Evolutionary conservation across 768 basidiomycete species (phyloP), one percentile per base, ranked within the genome.

Genomic region (Dioszegia crocea): DNA sequence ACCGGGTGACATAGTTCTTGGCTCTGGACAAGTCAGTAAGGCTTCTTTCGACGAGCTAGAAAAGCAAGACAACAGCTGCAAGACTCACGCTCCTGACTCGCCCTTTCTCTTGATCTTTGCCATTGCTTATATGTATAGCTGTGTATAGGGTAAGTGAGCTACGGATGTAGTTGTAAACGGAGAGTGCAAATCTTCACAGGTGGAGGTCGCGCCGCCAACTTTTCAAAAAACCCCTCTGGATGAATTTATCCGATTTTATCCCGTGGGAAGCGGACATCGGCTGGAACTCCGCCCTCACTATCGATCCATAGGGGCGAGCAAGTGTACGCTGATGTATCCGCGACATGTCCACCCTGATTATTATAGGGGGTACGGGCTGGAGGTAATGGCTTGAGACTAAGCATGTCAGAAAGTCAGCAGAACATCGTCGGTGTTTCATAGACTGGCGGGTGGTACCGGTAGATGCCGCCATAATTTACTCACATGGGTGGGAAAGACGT

Each of bases 1-100:
- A 89, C 21, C 96, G 85, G 29, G 94, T 98, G 64, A 90, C 77
- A 67, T 80, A 80, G 76, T 80, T 78, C 59, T 78, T 78, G 49
- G 77, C 77, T 47, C 77, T 76, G 39, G 26, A 33, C 24, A 21
- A 19, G 52, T 62, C 21, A 63, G 54, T 31, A 45, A 10, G 17
- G 10, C 6, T 21, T 23, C 48, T 6, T 16, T 8, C 16, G 21
- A 36, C 33, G 14, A 4, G 41, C 12, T 24, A 49, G 9, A 30
- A 11, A 33, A 33, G 14, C 8, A 14, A 33, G 14, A 14, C 33
- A 33, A 14, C 14, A 14, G 33, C 8, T 33, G 12, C 14, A 6
- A n/a, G 1, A 76, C 76, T 75, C 56, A 78, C 76, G 76, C 77
- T 60, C 77, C 77, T 61, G 73, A 70, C 63, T 78, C 75, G 63